Conservation (phyloP, 78 protist species). For the Dictyostelium purpureum region DNA sequence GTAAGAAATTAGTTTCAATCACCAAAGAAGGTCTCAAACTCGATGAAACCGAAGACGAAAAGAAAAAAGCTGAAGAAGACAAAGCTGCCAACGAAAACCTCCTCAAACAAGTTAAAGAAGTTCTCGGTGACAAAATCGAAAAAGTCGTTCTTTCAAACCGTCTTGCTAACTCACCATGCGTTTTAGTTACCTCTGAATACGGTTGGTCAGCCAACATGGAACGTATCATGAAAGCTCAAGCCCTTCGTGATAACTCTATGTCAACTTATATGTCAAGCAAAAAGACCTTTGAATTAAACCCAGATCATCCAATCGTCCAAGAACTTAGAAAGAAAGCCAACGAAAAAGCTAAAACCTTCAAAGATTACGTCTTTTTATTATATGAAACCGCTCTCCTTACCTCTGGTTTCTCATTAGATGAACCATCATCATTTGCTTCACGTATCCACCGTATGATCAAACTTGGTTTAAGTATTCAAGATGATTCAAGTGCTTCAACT, state of each 20-base stretch:
- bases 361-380: slow-evolving; percentile 96
- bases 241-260: slow-evolving; percentile 97
- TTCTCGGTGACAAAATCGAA: slow-evolving; percentile 99
- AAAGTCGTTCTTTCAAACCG: slow-evolving; percentile 97
- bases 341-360: slow-evolving; percentile 92
- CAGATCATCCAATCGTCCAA: slow-evolving; percentile 96
- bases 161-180: slow-evolving; percentile 96
- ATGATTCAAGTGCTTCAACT: slow-evolving; percentile 64
- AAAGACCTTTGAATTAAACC: slow-evolving; percentile 99
- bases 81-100: slow-evolving; percentile 94
- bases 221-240: slow-evolving; percentile 99
- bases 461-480: slow-evolving; percentile 94
- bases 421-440: slow-evolving; percentile 93
- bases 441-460: slow-evolving; percentile 99
- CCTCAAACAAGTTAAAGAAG: slow-evolving; percentile 98
- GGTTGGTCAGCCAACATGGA: slow-evolving; percentile 99
- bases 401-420: slow-evolving; percentile 99
- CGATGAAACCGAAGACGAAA: slow-evolving; percentile 97
- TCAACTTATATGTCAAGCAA: slow-evolving; percentile 96
- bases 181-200: slow-evolving; percentile 97
- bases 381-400: slow-evolving; percentile 98
- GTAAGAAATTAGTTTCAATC: slow-evolving; percentile 98
- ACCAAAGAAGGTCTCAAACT: slow-evolving; percentile 99
- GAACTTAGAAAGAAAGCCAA: slow-evolving; percentile 90
- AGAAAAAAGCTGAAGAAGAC: slow-evolving; percentile 93